Evolutionary conservation across 768 basidiomycete genomes (phyloP).

Genomic region (Tulasnella sp.): DNA sequence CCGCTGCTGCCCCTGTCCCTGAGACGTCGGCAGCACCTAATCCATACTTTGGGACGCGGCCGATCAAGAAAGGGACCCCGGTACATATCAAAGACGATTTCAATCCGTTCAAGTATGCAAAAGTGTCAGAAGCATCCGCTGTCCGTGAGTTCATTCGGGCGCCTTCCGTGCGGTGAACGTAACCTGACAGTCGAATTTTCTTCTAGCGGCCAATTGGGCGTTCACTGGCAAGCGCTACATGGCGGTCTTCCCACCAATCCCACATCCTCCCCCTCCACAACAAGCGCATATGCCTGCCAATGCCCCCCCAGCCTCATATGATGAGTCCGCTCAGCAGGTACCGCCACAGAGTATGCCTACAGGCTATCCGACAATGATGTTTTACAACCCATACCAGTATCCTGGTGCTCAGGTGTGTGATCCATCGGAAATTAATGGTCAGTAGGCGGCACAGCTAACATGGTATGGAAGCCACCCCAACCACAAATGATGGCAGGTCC

Average conservation of each 20-base stretch:
- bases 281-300: conserved; percentile 40
- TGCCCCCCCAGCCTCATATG: conserved; percentile 64
- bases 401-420: conserved; percentile 49
- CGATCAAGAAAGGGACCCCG: conserved; percentile 53
- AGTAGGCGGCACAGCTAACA: background rate
- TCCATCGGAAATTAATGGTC: conserved; percentile 11
- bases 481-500: conserved; percentile 82
- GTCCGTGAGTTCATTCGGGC: conserved; percentile 45
- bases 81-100: conserved; percentile 95
- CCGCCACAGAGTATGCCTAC: conserved; percentile 31
- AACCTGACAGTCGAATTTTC: conserved; percentile 15
- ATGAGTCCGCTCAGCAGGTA: conserved; percentile 50
- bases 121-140: conserved; percentile 61
- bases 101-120: conserved; percentile 86
- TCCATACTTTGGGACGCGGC: conserved; percentile 80
- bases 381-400: conserved; percentile 66
- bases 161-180: background rate
- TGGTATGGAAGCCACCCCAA: conserved; percentile 15
- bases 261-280: conserved; percentile 37
- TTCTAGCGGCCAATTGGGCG: conserved; percentile 65
- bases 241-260: conserved; percentile 52
- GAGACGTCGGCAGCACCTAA: conserved; percentile 30
- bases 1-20: conserved; percentile 4
- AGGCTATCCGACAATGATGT: conserved; percentile 38
- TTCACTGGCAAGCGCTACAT: conserved; percentile 83